Conservation (phyloP, 768 basidiomycete genomes). For the Hypsizygus marmoreus region DNA sequence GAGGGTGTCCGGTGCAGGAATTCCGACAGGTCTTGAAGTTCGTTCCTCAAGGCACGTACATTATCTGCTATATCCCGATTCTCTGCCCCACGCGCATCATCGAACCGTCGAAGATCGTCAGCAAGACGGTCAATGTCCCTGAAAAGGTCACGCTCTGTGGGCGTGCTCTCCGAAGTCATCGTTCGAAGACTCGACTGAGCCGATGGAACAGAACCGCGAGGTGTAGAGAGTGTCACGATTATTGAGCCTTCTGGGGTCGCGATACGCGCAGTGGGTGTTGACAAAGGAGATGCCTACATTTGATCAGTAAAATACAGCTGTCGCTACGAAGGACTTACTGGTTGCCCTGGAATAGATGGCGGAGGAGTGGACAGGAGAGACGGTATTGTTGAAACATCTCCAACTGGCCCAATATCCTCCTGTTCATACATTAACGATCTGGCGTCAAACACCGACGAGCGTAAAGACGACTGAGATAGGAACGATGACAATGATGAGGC, state of each 20-base stretch:
- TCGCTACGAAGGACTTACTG: not conserved
- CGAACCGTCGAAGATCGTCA: conserved; percentile 58
- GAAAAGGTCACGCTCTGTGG: conserved; percentile 55
- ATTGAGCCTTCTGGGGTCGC: conserved; percentile 42
- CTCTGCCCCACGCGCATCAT: conserved; percentile 64
- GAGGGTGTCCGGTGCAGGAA: conserved; percentile 49
- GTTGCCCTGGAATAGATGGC: conserved; percentile 9
- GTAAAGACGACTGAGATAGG: conserved; percentile 46
- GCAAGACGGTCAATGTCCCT: conserved; percentile 47
- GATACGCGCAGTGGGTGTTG: conserved; percentile 24
- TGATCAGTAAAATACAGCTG: conserved; percentile 24
- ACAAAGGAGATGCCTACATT: not conserved
- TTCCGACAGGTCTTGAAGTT: conserved; percentile 64
- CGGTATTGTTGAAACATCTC: conserved; percentile 49
- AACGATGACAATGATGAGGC: conserved; percentile 40
- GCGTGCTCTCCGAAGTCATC: conserved; percentile 36
- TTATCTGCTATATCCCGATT: conserved; percentile 64
- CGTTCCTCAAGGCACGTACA: conserved; percentile 68
- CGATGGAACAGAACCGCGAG: conserved; percentile 37
- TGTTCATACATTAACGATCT: conserved; percentile 36
- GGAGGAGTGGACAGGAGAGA: conserved; percentile 53
- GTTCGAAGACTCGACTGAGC: conserved; percentile 37
- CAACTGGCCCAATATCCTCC: conserved; percentile 25
- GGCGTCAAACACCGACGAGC: conserved; percentile 38
- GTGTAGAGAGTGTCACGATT: conserved; percentile 39